These are phyloP conservation scores for Barnettozyma pratensis DNA, from an alignment of 805 yeast species.

Conservation along the genomic window DNA sequence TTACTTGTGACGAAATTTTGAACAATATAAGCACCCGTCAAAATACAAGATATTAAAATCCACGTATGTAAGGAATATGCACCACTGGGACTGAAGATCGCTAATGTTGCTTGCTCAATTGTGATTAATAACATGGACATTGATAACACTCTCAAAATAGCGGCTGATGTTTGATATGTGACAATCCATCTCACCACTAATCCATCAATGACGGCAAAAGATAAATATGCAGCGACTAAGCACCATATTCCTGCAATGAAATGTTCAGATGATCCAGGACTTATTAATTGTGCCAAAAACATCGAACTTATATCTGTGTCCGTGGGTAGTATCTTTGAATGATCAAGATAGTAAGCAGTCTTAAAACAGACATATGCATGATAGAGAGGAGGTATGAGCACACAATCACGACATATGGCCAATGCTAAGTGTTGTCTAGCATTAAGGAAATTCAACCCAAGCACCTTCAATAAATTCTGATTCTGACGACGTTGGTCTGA, in stretches of 20 bases:
- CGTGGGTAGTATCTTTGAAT: not conserved
- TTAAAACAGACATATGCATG: constrained; percentile 44
- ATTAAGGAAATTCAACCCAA: constrained; percentile 67
- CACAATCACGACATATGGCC: constrained; percentile 74
- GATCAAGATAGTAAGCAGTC: constrained; percentile 11
- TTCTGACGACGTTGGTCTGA: constrained; percentile 4
- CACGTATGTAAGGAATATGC: constrained; percentile 81
- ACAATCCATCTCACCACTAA: constrained; percentile 93
- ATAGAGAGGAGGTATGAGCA: constrained; percentile 60
- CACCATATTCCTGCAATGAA: constrained; percentile 91
- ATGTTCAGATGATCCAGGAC: constrained; percentile 72
- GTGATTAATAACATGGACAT: constrained; percentile 71
- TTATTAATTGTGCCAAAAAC: constrained; percentile 30
- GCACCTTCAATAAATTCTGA: constrained; percentile 37
- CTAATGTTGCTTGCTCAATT: constrained; percentile 60
- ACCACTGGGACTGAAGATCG: constrained; percentile 66
- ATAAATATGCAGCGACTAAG: constrained; percentile 76
- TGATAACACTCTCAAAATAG: constrained; percentile 79
- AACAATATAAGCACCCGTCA: constrained; percentile 73
- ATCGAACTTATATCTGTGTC: not conserved
- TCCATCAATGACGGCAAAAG: constrained; percentile 82
- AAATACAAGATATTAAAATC: constrained; percentile 82
- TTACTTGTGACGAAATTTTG: constrained; percentile 88
- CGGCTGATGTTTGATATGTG: constrained; percentile 82
- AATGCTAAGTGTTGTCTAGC: constrained; percentile 72